Evolutionary conservation across 140 eudicot species (phyloP).

Genomic region (Senecio squalidus): DNA sequence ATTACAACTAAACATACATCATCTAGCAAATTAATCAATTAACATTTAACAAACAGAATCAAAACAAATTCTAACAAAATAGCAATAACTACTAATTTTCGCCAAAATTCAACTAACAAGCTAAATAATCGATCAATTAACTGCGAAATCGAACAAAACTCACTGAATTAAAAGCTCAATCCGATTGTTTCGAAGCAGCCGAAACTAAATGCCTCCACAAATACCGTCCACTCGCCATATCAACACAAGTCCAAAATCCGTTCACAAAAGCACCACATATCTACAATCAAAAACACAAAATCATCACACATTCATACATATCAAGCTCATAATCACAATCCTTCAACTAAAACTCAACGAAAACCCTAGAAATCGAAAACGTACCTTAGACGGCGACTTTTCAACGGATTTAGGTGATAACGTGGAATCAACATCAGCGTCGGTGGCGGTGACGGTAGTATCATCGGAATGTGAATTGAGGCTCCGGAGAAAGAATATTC

Average conservation of each 20-base stretch:
- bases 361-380: slow-evolving; percentile 13
- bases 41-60: background rate
- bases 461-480: slow-evolving; percentile 41
- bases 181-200: slow-evolving; percentile 26
- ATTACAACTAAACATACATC: no score
- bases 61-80: background rate
- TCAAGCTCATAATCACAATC: background rate
- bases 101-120: background rate
- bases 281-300: slow-evolving; percentile 28
- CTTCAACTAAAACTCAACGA: background rate
- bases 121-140: background rate
- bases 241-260: slow-evolving; percentile 65
- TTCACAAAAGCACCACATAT: slow-evolving; percentile 31
- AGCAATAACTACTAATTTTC: background rate
- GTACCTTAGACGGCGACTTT: slow-evolving; percentile 31
- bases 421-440: slow-evolving; percentile 21
- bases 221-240: slow-evolving; percentile 79
- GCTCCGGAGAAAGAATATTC: slow-evolving; percentile 63
- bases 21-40: background rate
- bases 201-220: slow-evolving; percentile 56
- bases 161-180: slow-evolving; percentile 25
- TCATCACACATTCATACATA: slow-evolving; percentile 24
- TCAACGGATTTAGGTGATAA: slow-evolving; percentile 5
- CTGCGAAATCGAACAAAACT: slow-evolving; percentile 1
- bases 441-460: slow-evolving; percentile 12